Evolutionary conservation across 441 rosid species (phyloP).

Genomic region (Lagerstroemia fauriei): DNA sequence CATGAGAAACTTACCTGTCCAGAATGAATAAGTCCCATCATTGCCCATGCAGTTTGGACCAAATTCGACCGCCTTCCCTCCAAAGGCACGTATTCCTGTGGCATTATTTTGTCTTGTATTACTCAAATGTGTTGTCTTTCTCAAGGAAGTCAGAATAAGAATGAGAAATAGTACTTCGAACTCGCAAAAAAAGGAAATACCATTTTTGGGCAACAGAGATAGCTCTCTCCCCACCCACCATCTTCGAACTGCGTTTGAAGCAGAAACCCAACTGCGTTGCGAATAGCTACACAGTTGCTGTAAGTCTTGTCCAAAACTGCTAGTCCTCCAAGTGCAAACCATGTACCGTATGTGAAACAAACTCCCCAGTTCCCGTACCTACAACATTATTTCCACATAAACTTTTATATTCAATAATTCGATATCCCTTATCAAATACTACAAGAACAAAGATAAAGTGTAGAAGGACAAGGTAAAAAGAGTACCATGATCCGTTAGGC

Average conservation of each 20-base stretch:
- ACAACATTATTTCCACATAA: background rate
- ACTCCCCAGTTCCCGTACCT: constrained; percentile 34
- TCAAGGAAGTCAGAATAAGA: background rate
- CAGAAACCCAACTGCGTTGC: constrained; percentile 61
- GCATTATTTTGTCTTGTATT: no score
- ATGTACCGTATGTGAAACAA: constrained; percentile 30
- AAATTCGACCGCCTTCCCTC: constrained; percentile 59
- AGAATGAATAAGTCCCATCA: constrained; percentile 60
- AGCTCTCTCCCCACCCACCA: constrained; percentile 89
- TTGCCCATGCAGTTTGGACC: constrained; percentile 72
- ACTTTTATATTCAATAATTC: background rate
- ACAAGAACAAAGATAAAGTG: background rate
- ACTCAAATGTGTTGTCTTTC: background rate
- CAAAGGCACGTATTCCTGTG: constrained; percentile 57
- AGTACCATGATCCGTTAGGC: constrained; percentile 20
- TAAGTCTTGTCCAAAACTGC: constrained; percentile 24
- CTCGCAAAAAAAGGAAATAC: constrained; percentile 34
- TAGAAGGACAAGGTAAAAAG: background rate
- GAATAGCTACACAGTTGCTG: constrained; percentile 37
- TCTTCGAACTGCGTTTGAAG: constrained; percentile 45
- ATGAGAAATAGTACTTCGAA: no score
- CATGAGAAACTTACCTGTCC: constrained; percentile 50
- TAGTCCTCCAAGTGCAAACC: constrained; percentile 32
- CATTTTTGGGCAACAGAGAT: constrained; percentile 61
- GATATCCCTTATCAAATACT: background rate